Evolutionary conservation across 768 basidiomycete genomes (phyloP).

Genomic region (Termitomyces sp.): DNA sequence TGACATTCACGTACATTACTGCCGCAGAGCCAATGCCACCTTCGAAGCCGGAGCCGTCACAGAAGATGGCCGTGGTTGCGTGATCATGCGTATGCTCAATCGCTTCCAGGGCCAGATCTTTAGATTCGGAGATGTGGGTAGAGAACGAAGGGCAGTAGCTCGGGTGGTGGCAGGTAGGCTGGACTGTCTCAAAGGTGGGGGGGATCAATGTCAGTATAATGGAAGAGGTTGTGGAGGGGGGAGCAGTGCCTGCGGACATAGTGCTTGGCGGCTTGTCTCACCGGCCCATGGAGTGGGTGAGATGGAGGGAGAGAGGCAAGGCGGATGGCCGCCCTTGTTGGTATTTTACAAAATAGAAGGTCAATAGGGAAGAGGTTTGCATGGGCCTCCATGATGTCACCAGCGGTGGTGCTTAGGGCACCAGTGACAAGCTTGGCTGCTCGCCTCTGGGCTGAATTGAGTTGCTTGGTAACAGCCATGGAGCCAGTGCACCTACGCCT

Average conservation of each 20-base stretch:
- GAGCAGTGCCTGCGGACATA: too few species aligned
- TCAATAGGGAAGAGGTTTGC: background rate
- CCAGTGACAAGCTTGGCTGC: background rate
- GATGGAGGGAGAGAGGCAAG: too few species aligned
- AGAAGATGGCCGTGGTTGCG: background rate
- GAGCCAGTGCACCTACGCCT: too few species aligned
- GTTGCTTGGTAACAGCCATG: too few species aligned
- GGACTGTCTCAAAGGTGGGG: too few species aligned
- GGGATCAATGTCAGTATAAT: too few species aligned
- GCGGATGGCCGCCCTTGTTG: too few species aligned
- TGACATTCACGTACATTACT: background rate
- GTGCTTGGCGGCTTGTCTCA: too few species aligned
- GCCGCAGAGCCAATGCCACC: constrained; percentile 6
- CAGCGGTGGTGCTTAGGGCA: background rate
- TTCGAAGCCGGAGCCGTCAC: constrained; percentile 12
- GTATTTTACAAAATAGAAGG: background rate
- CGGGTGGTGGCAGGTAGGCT: too few species aligned
- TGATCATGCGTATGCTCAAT: background rate
- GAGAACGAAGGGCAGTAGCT: background rate
- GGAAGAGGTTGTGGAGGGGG: too few species aligned
- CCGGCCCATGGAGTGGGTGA: too few species aligned
- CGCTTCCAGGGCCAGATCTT: background rate
- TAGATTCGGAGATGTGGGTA: background rate
- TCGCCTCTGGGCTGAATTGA: background rate
- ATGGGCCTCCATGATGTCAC: background rate